Evolutionary conservation across 23 red algal species (phyloP).

Genomic region (Gracilaria gracilis): DNA sequence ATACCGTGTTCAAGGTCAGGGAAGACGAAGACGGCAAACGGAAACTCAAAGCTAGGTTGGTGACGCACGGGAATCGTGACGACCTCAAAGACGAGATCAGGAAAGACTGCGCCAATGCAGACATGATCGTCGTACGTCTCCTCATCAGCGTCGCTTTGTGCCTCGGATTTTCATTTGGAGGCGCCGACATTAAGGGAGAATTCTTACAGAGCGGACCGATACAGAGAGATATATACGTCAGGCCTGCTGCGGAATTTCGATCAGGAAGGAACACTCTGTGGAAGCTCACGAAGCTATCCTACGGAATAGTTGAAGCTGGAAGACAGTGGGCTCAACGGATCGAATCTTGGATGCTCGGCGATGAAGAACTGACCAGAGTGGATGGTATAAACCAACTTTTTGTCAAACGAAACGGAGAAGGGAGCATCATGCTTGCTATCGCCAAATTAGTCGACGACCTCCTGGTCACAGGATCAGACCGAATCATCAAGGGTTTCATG

Average conservation of each 20-base stretch:
- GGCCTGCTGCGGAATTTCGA: not conserved
- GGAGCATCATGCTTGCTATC: not conserved
- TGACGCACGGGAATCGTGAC: not conserved
- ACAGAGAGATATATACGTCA: constrained; percentile 30
- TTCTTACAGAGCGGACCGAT: no score
- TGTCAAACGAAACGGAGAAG: not conserved
- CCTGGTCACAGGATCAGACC: constrained; percentile 3
- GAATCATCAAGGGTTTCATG: not conserved
- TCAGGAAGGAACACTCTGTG: constrained; percentile 6
- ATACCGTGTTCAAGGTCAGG: constrained; percentile 11
- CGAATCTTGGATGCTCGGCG: constrained; percentile 27
- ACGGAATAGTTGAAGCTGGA: constrained; percentile 54
- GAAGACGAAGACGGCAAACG: not conserved
- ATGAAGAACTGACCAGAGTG: constrained; percentile 12
- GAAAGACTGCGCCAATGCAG: no score
- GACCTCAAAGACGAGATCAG: no score
- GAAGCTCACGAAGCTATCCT: constrained; percentile 50
- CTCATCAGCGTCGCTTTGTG: no score
- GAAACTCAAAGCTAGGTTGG: constrained; percentile 24
- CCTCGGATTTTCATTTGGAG: no score
- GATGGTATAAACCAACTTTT: constrained; percentile 44
- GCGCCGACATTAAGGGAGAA: no score
- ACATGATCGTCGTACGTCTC: no score
- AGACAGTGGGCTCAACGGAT: constrained; percentile 48
- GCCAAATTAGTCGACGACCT: constrained; percentile 52